Evolutionary conservation across 192 early-diverging fungal species (phyloP).

Genomic region (Backusella sp.): DNA sequence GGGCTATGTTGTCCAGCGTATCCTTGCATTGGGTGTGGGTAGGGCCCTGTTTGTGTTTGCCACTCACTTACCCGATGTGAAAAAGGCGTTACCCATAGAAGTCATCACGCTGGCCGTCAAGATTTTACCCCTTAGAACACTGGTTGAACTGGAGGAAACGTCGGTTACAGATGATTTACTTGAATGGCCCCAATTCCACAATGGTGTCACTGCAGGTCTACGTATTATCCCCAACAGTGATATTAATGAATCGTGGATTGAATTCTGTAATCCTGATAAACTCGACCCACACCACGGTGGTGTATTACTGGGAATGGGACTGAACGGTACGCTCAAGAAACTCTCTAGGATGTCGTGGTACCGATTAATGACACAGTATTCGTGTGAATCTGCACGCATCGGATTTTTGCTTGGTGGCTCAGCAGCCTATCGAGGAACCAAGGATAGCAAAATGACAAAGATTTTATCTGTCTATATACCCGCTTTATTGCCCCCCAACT

Average conservation of each 20-base stretch:
- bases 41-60: conserved; percentile 69
- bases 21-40: conserved; percentile 65
- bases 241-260: conserved; percentile 78
- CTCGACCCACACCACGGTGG: conserved; percentile 69
- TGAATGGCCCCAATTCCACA: conserved; percentile 88
- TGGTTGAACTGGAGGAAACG: conserved; percentile 50
- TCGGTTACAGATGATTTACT: conserved; percentile 41
- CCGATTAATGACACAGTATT: conserved; percentile 60
- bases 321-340: conserved; percentile 71
- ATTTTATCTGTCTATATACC: conserved; percentile 79
- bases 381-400: conserved; percentile 66
- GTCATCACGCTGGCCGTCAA: conserved; percentile 55
- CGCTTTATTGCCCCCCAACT: conserved; percentile 57
- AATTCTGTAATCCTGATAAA: conserved; percentile 62
- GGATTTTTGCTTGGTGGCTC: conserved; percentile 77
- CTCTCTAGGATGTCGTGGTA: conserved; percentile 53
- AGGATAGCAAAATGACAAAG: conserved; percentile 60
- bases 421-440: conserved; percentile 66
- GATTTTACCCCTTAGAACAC: conserved; percentile 60
- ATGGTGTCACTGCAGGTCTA: conserved; percentile 80
- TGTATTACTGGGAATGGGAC: conserved; percentile 77
- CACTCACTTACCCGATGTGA: conserved; percentile 47
- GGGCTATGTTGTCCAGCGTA: conserved; percentile 41
- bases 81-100: conserved; percentile 61
- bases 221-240: conserved; percentile 56